These are phyloP conservation scores for Saccharomycopsis vini DNA, from an alignment of 805 yeast species.

Conservation along the genomic window DNA sequence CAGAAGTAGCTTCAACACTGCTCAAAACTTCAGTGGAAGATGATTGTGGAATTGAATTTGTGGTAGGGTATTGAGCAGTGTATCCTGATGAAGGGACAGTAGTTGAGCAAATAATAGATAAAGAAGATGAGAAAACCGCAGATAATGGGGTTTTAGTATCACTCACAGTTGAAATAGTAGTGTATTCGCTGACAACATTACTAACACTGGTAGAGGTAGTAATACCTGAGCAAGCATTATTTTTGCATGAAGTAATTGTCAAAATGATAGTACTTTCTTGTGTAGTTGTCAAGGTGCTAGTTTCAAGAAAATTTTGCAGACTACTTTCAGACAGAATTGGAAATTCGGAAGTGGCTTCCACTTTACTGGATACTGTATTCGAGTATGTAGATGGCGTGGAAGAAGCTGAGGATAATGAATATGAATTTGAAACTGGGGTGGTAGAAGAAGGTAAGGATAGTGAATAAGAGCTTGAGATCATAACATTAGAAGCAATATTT, in stretches of 20 bases:
- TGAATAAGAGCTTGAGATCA: no score
- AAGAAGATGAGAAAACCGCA: conserved; percentile 8
- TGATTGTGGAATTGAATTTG: conserved; percentile 6
- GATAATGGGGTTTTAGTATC: not conserved
- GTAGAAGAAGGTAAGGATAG: no score
- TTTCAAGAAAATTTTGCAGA: no score
- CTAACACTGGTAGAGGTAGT: conserved; percentile 10
- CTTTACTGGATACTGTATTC: no score
- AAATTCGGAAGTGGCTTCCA: no score
- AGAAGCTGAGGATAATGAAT: no score
- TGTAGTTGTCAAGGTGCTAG: no score
- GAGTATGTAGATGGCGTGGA: no score
- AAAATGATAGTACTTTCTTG: conserved; percentile 6
- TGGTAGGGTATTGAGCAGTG: conserved; percentile 1
- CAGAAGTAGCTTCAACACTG: conserved; percentile 2
- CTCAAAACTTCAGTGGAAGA: not conserved
- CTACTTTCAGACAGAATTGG: no score
- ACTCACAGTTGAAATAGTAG: not conserved
- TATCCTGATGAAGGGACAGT: not conserved
- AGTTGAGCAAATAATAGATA: not conserved
- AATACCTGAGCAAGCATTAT: no score
- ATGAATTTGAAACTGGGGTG: no score
- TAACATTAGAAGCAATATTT: not conserved
- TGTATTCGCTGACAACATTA: conserved; percentile 11
- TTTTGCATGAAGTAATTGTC: conserved; percentile 18